phyloP scores from a whole-genome alignment of 257 asterid species.

The Datura wrightii region DNA sequence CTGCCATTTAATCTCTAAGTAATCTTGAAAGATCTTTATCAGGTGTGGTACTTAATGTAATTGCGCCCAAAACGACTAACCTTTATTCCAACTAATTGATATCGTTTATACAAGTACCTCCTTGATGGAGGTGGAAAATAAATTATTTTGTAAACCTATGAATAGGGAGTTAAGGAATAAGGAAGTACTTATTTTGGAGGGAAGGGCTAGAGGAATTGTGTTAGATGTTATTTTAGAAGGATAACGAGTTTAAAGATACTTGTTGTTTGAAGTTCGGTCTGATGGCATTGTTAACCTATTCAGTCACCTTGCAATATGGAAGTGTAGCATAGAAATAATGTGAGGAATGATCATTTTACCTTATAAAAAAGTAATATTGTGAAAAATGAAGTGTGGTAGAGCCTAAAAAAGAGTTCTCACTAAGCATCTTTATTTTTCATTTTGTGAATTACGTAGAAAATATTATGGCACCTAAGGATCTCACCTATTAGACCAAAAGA shows the following conservation, averaged over 20 bases:
- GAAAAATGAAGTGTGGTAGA: not conserved
- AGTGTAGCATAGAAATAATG: not conserved
- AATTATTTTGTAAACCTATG: not conserved
- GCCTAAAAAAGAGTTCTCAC: not conserved
- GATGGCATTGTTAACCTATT: not conserved
- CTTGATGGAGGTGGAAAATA: not conserved
- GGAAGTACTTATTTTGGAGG: constrained; percentile 6
- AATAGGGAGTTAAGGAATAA: not conserved
- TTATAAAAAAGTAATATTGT: not conserved
- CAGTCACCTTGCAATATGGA: constrained; percentile 8
- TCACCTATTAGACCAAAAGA: not conserved
- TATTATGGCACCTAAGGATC: not conserved
- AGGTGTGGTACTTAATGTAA: not conserved
- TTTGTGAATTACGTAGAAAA: not conserved
- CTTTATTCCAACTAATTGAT: not conserved
- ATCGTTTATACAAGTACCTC: not conserved
- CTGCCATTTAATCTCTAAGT: not conserved
- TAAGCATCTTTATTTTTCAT: not conserved
- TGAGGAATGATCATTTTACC: constrained; percentile 2
- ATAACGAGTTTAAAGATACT: not conserved
- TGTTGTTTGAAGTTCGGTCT: not conserved
- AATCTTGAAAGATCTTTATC: not conserved
- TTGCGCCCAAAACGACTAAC: not conserved
- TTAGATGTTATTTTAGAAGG: not conserved
- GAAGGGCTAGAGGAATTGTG: not conserved